These are phyloP conservation scores for Imleria badia DNA, from an alignment of 768 basidiomycete species.

Conservation along the genomic window DNA sequence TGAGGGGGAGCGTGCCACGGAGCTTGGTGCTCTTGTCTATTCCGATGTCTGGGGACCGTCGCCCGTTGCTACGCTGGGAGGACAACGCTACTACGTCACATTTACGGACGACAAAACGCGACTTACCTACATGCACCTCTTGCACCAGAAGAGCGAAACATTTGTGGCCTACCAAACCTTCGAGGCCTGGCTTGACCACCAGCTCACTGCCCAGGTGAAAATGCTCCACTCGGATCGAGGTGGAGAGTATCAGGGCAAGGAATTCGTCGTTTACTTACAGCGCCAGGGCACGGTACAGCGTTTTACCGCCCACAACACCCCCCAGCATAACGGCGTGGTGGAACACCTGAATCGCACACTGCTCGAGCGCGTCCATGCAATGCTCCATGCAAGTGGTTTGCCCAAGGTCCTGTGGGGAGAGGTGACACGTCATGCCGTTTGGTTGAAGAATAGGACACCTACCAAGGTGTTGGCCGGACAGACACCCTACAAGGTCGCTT, in stretches of 20 bases:
- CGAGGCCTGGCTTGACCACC: background rate
- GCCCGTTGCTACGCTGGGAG: background rate
- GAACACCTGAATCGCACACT: background rate
- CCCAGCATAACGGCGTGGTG: background rate
- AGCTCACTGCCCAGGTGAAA: background rate
- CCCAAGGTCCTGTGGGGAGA: background rate
- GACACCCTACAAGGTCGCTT: background rate
- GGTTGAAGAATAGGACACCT: background rate
- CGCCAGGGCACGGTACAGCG: background rate
- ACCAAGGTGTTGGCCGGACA: background rate
- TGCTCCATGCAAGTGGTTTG: background rate
- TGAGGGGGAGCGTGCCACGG: background rate
- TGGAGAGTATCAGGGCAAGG: background rate
- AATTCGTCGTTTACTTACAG: background rate
- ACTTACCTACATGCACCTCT: background rate
- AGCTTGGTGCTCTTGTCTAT: background rate
- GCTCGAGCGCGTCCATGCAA: background rate
- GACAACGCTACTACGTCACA: background rate
- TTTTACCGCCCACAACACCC: background rate
- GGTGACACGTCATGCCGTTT: background rate
- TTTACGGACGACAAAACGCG: background rate
- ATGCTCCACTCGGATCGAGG: background rate
- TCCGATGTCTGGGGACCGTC: background rate
- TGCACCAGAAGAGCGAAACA: background rate
- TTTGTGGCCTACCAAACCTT: background rate